Evolutionary conservation across 2,329 filamentous ascomycete genomes (phyloP).

Genomic region (Aspergillus terreus): DNA sequence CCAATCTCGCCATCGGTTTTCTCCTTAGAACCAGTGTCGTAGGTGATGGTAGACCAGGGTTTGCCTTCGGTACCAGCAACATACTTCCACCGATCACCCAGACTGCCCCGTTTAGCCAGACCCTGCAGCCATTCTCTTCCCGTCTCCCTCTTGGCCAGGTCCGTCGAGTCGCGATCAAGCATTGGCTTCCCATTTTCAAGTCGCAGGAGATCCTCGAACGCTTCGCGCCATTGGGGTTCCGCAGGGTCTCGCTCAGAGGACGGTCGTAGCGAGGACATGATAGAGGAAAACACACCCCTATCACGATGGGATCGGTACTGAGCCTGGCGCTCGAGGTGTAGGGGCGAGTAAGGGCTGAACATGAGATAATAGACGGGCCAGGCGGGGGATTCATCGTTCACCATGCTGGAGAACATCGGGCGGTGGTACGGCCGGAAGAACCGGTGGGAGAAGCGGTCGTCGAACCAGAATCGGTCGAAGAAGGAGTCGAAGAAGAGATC

Average conservation of each 20-base stretch:
- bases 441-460: constrained; percentile 28
- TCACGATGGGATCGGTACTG: constrained; percentile 24
- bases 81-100: constrained; percentile 39
- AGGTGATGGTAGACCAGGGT: constrained; percentile 22
- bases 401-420: constrained; percentile 29
- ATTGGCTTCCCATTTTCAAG: constrained; percentile 44
- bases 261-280: constrained; percentile 29
- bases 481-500: constrained; percentile 36
- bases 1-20: constrained; percentile 10
- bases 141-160: constrained; percentile 25
- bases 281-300: constrained; percentile 29
- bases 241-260: constrained; percentile 31
- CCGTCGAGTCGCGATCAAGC: constrained; percentile 29
- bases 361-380: constrained; percentile 44
- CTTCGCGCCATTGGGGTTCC: constrained; percentile 51
- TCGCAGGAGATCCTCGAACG: constrained; percentile 57
- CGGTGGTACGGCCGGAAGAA: constrained; percentile 26
- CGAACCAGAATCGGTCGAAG: constrained; percentile 30
- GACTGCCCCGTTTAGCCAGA: constrained; percentile 39
- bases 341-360: constrained; percentile 53
- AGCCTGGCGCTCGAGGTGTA: constrained; percentile 49
- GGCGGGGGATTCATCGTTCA: constrained; percentile 30
- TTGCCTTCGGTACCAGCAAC: constrained; percentile 19
- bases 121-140: constrained; percentile 39
- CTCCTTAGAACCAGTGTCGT: constrained; percentile 12